phyloP scores from a whole-genome alignment of 2,329 filamentous ascomycete species.

The Talaromyces sp. region DNA sequence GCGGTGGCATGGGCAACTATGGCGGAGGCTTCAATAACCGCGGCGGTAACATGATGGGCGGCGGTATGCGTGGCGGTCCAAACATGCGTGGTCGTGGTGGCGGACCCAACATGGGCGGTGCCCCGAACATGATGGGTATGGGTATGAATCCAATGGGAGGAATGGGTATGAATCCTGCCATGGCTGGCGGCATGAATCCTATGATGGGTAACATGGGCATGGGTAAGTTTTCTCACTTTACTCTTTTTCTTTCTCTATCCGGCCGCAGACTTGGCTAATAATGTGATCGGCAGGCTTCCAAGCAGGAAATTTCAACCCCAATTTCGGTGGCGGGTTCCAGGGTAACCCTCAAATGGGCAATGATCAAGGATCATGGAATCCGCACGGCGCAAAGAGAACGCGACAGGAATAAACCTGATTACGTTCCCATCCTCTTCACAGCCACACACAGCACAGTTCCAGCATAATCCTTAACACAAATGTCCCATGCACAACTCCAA shows the following conservation, averaged over 20 bases:
- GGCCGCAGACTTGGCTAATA: slow-evolving; percentile 22
- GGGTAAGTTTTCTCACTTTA: slow-evolving; percentile 39
- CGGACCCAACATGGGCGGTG: slow-evolving; percentile 42
- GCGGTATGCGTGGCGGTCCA: slow-evolving; percentile 52
- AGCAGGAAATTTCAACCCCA: slow-evolving; percentile 67
- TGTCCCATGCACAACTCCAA: background rate
- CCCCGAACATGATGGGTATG: slow-evolving; percentile 52
- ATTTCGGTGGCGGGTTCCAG: slow-evolving; percentile 57
- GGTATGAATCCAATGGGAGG: slow-evolving; percentile 51
- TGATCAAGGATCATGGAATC: slow-evolving; percentile 66
- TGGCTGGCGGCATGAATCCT: slow-evolving; percentile 57
- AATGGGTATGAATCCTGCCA: slow-evolving; percentile 51
- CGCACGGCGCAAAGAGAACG: slow-evolving; percentile 74
- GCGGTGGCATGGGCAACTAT: slow-evolving; percentile 49
- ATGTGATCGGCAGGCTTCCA: slow-evolving; percentile 53
- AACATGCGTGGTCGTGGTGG: slow-evolving; percentile 57
- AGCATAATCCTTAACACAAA: background rate
- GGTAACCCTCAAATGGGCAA: slow-evolving; percentile 45
- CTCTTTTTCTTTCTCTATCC: slow-evolving; percentile 6
- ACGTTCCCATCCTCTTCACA: background rate
- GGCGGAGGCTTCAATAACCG: slow-evolving; percentile 47
- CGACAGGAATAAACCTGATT: slow-evolving; percentile 59
- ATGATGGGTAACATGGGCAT: slow-evolving; percentile 53
- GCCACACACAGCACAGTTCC: background rate
- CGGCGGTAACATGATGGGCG: slow-evolving; percentile 53